Evolutionary conservation across 2,329 filamentous ascomycete genomes (phyloP), one percentile per base, ranked within the genome.

Genomic region (Blumeria graminis): DNA sequence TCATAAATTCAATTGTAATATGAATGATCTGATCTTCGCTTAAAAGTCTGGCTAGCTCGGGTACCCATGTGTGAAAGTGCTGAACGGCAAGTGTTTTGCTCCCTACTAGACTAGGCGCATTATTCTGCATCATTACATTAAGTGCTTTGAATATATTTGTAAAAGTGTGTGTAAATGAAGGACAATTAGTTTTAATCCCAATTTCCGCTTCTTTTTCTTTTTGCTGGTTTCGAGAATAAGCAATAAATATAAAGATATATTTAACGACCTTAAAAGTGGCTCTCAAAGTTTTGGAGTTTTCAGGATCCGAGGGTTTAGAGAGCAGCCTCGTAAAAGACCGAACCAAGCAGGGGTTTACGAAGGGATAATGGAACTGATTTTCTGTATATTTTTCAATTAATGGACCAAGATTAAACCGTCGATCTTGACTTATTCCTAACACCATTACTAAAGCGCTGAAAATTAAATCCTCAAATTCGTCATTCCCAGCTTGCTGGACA

Each of bases 11-110:
- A 59, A 93, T 86, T 43, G 89, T 87, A 60, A 95, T 84, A 63
- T 94, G 84, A 55, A 95, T 72, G 50, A 95, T 90, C 66, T 96
- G 90, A 63, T 88, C 83, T 0, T 82, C 81, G 3, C 76, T 78
- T 65, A 96, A 75, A 39, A 92, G 74, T 1, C 82, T 80, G 0
- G 79, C 75, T 9, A 98, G 77, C 66, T 96, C 90, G 0, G 92
- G 90, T n/a, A 98, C 72, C 92, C 92, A 98, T 0, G 86, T 85
- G 66, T 96, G 90, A 67, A 96, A 94, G 67, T 96, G 87, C 68
- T 98, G 92, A 11, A 96, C 88, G 1, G 93, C 81, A 54, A 98
- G 72, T 0, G 92, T 96, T 69, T 98, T 94, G 60, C 86, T 96
- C 36, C 92, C 92, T 13, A 96, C 85, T 28, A 96, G 72, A 16